Evolutionary conservation across 2,329 filamentous ascomycete genomes (phyloP), one percentile per base, ranked within the genome.

Genomic region (Neospermospora avenae): DNA sequence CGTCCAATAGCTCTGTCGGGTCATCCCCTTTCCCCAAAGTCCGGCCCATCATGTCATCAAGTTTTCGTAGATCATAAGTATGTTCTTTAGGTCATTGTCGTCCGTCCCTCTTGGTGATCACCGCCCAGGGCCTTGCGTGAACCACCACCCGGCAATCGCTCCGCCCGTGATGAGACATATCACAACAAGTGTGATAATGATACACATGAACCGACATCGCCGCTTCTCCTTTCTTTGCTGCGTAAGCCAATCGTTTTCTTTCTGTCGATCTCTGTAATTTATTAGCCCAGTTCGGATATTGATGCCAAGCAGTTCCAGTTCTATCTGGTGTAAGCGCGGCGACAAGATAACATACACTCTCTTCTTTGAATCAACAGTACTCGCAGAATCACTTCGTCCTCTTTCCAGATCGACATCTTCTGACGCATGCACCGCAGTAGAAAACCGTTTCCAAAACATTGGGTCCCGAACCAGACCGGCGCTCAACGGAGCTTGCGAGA

Each of bases 361-460:
- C 35, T 55, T 22, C 60, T 68, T 41, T 57, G 62, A 22, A 28
- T 60, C 44, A 60, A 60, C 22, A 8, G 49, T 59, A 22, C 41
- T 55, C 20, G 39, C 22, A 16, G 51, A 39, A 14, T 57, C 58
- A 41, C 55, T 62, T 28, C 63, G 63, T 41, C 46, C 65, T 11
- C 45, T 62, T 56, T 67, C 69, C n/a, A 63, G 28, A 41, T 70
- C 69, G 2, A 49, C 58, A 3, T 64, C 67, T 46, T 72, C 68
- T 8, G 66, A 63, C 46, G 60, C 57, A 45, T 73, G 71, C 1
- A 72, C 66, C 2, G 72, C 71, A 22, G 63, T 63, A 7, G 69
- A 70, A 57, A 74, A 74, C 13, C 70, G 60, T 58, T 72, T 72
- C 71, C 71, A 74, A 56, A 73, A 73, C 41, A 64, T 53, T 0